These are phyloP conservation scores for Phytophthora rubi DNA, from an alignment of 352 stramenopile genomes.

Conservation along the genomic window DNA sequence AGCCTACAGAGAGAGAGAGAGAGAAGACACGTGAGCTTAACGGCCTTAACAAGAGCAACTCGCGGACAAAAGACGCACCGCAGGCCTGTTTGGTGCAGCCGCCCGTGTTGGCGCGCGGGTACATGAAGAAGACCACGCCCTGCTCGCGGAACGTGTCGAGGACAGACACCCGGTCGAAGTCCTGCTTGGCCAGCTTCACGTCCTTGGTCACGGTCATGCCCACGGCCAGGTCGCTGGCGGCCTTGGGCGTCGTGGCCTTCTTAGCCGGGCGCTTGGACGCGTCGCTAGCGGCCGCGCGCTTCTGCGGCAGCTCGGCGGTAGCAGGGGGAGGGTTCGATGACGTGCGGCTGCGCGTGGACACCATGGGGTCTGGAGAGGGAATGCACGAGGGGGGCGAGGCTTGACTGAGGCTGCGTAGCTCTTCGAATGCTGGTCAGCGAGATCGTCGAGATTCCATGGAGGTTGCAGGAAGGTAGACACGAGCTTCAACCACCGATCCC, in stretches of 20 bases:
- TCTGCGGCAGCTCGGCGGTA: constrained; percentile 35
- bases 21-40: constrained; percentile 14
- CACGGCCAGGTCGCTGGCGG: constrained; percentile 59
- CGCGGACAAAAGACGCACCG: constrained; percentile 39
- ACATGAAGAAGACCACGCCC: constrained; percentile 91
- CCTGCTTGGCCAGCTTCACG: constrained; percentile 78
- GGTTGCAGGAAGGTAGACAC: constrained; percentile 35
- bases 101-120: constrained; percentile 84
- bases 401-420: constrained; percentile 4
- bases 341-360: constrained; percentile 65
- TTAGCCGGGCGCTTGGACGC: constrained; percentile 41
- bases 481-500: constrained; percentile 16
- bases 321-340: constrained; percentile 28
- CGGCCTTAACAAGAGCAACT: constrained; percentile 18
- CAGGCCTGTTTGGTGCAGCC: constrained; percentile 91
- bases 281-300: constrained; percentile 30
- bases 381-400: neutral
- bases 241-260: constrained; percentile 55
- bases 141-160: constrained; percentile 77
- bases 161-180: constrained; percentile 62
- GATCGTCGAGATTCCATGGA: constrained; percentile 22
- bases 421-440: constrained; percentile 26
- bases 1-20: constrained; percentile 48
- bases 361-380: constrained; percentile 34
- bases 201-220: constrained; percentile 63